Evolutionary conservation across 495 filamentous ascomycete species (phyloP), one percentile per base, ranked within the genome.

Genomic region (Trichocladium uniseriatum): DNA sequence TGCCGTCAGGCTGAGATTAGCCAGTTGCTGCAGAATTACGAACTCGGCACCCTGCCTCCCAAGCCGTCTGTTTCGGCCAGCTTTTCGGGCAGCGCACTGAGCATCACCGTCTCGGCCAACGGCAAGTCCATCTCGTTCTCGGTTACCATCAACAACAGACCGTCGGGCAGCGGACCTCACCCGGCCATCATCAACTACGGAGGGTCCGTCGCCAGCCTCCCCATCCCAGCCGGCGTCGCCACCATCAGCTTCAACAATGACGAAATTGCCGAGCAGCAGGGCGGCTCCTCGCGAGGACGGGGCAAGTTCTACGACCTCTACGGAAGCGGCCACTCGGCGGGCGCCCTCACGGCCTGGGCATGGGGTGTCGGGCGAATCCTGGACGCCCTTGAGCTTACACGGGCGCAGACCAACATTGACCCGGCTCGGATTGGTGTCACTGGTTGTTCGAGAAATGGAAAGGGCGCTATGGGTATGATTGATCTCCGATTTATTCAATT

Each of bases 361-460:
- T 77, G 74, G 75, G 72, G 72, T 32, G 71, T 77, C 2, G 62
- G 64, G 34, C 71, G 75, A 8, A 64, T 77, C 46, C 72, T 78
- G 54, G 75, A 78, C 59, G 73, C 64, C 0, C 66, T 78, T 18
- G 73, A 75, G 56, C 58, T 69, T 10, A 65, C 60, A 21, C 45
- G 63, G 8, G 60, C 60, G 6, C 55, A 56, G 35, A 66, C 69
- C 15, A 65, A 64, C 36, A 77, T 77, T 52, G 71, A 78, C 55
- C 57, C 70, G 22, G 65, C 52, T 39, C 62, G 67, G 14, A 60
- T 77, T 35, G 75, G 70, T 39, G 73, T 75, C 15, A 75, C 72
- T 3, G 75, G 74, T 9, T 78, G 74, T 57, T 75, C 71, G 22
- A 69, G 74, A 32, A 77, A 78, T 57, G 74, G 74, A 29, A 77